These are phyloP conservation scores for Yamadazyma phyllophila DNA, from an alignment of 805 yeast genomes.

Conservation along the genomic window DNA sequence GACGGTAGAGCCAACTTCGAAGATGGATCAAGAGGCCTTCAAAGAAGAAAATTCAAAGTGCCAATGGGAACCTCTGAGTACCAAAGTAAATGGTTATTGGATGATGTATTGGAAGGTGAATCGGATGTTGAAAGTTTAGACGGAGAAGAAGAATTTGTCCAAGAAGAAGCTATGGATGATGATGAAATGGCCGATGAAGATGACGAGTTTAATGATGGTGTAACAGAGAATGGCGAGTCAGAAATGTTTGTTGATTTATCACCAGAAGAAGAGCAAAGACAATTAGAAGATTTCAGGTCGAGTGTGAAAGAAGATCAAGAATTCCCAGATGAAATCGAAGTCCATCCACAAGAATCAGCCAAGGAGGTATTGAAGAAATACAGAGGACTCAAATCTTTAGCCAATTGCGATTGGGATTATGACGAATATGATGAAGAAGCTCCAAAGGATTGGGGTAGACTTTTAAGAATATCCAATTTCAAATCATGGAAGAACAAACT, in stretches of 20 bases:
- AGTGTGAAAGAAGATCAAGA: slow-evolving; percentile 81
- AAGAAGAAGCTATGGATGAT: slow-evolving; percentile 17
- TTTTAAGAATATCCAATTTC: slow-evolving; percentile 72
- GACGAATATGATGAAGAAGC: slow-evolving; percentile 75
- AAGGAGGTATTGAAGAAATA: slow-evolving; percentile 72
- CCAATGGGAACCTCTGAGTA: slow-evolving; percentile 77
- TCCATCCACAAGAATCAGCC: slow-evolving; percentile 73
- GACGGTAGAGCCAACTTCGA: slow-evolving; percentile 55
- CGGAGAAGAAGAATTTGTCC: slow-evolving; percentile 39
- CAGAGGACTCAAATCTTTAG: slow-evolving; percentile 82
- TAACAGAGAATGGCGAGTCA: slow-evolving; percentile 42
- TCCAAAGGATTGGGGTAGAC: slow-evolving; percentile 76
- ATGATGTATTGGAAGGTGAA: slow-evolving; percentile 47
- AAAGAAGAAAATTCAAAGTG: slow-evolving; percentile 36
- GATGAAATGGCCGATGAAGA: slow-evolving; percentile 25
- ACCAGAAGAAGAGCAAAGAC: slow-evolving; percentile 81
- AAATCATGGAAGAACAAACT: slow-evolving; percentile 71
- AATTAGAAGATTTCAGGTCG: slow-evolving; percentile 63
- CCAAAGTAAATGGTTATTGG: slow-evolving; percentile 73
- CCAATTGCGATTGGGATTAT: slow-evolving; percentile 81
- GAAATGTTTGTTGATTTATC: slow-evolving; percentile 72
- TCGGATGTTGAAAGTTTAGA: slow-evolving; percentile 45
- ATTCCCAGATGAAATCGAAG: slow-evolving; percentile 93
- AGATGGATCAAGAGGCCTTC: slow-evolving; percentile 7
- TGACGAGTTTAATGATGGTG: slow-evolving; percentile 7